Conservation (phyloP, 345 rosid species). For the Salix arbutifolia region DNA sequence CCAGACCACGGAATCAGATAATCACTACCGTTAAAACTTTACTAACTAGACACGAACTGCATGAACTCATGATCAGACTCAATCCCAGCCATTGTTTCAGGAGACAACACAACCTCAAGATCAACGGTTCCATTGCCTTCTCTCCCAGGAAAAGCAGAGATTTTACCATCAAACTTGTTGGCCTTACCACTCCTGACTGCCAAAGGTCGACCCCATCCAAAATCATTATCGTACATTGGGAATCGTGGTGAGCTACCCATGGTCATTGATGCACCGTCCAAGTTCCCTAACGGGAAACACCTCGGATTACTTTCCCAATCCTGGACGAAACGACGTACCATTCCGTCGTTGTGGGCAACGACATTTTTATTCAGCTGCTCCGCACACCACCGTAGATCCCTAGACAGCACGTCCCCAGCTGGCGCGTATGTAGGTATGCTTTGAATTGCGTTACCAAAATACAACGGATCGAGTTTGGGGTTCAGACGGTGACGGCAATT, state of each 20-base stretch:
- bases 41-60: slow-evolving; percentile 43
- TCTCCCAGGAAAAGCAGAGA: slow-evolving; percentile 90
- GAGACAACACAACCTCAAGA: slow-evolving; percentile 76
- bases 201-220: slow-evolving; percentile 92
- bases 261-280: slow-evolving; percentile 74
- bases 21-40: background rate
- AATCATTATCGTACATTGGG: slow-evolving; percentile 93
- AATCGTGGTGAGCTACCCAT: slow-evolving; percentile 95
- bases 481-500: slow-evolving; percentile 69
- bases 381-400: slow-evolving; percentile 81
- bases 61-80: slow-evolving; percentile 73
- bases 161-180: slow-evolving; percentile 94
- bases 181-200: slow-evolving; percentile 82
- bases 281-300: slow-evolving; percentile 84
- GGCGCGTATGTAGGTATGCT: slow-evolving; percentile 72
- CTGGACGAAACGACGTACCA: slow-evolving; percentile 40
- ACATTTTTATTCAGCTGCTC: slow-evolving; percentile 61
- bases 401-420: slow-evolving; percentile 61
- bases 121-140: slow-evolving; percentile 75
- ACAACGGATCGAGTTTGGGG: slow-evolving; percentile 61
- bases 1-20: background rate
- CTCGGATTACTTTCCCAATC: slow-evolving; percentile 78
- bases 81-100: slow-evolving; percentile 74
- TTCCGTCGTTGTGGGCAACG: slow-evolving; percentile 48
- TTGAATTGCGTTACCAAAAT: slow-evolving; percentile 95